phyloP scores from a whole-genome alignment of 257 asterid genomes.

The Osmanthus fragrans region DNA sequence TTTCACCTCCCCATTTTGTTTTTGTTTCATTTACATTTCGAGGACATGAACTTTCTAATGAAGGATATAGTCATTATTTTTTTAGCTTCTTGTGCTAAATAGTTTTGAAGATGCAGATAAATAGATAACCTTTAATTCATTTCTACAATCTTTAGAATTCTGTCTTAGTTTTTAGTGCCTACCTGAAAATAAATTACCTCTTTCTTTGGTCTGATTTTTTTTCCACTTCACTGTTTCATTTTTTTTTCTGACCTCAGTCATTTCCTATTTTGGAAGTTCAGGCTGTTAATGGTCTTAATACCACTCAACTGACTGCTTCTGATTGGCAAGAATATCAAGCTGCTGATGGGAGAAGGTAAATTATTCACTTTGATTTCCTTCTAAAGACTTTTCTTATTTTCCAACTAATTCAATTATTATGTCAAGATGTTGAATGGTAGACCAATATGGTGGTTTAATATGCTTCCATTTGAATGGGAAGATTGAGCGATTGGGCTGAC shows the following conservation, averaged over 20 bases:
- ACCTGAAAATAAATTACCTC: conserved; percentile 2
- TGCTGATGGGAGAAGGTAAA: conserved; percentile 91
- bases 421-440: conserved; percentile 3
- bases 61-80: neutral
- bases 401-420: neutral
- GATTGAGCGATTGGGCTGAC: conserved; percentile 5
- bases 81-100: neutral
- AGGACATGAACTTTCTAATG: neutral
- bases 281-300: conserved; percentile 45
- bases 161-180: neutral
- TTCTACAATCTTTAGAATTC: neutral
- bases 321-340: conserved; percentile 97
- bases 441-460: conserved; percentile 13
- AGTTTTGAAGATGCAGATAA: neutral
- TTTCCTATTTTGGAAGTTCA: conserved; percentile 14
- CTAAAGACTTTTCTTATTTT: conserved; percentile 8
- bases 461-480: conserved; percentile 16
- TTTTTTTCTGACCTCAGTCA: conserved; percentile 9
- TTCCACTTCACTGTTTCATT: neutral
- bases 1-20: neutral
- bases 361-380: conserved; percentile 13
- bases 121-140: neutral
- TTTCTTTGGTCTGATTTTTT: neutral
- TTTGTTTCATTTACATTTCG: neutral
- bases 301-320: conserved; percentile 58